A percentile compares a stretch with the other conserved stretches of the same genome.
These are phyloP conservation scores for Trichoderma sp. DNA, from an alignment of 2,329 filamentous ascomycete species.

Conservation along the genomic window DNA sequence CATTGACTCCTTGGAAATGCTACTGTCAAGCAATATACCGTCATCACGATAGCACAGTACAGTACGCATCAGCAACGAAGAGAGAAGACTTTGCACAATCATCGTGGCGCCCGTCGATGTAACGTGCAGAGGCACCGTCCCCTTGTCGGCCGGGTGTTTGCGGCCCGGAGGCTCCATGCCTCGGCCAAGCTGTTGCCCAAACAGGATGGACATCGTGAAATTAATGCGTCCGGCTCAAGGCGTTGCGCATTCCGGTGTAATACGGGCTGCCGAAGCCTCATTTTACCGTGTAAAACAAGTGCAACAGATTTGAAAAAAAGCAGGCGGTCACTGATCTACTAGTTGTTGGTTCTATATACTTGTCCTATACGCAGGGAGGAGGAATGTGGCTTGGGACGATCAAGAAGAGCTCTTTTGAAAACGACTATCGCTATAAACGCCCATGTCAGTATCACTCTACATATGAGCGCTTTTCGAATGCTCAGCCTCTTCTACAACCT, in stretches of 20 bases:
- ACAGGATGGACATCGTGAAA: background rate
- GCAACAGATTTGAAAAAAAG: background rate
- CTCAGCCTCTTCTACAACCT: background rate
- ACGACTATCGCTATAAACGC: background rate
- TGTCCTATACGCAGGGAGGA: background rate
- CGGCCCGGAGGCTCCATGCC: conserved; percentile 8
- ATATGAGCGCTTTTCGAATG: background rate
- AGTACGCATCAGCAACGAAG: background rate
- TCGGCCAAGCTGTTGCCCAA: background rate
- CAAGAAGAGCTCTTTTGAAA: background rate
- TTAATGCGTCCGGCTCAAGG: background rate
- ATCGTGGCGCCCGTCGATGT: background rate
- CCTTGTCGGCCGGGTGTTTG: conserved; percentile 26
- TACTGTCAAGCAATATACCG: background rate
- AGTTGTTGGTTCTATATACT: background rate
- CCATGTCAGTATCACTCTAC: background rate
- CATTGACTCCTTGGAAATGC: background rate
- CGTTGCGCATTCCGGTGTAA: background rate
- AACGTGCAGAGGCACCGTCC: background rate
- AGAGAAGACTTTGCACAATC: background rate
- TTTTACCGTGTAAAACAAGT: background rate
- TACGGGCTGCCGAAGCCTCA: background rate
- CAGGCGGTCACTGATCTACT: background rate
- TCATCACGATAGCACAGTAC: background rate
- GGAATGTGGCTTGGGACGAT: background rate